A percentile compares a stretch with the other conserved stretches of the same genome.
Conservation (phyloP, 2,329 filamentous ascomycete species). For the Microcyclospora pomicola region DNA sequence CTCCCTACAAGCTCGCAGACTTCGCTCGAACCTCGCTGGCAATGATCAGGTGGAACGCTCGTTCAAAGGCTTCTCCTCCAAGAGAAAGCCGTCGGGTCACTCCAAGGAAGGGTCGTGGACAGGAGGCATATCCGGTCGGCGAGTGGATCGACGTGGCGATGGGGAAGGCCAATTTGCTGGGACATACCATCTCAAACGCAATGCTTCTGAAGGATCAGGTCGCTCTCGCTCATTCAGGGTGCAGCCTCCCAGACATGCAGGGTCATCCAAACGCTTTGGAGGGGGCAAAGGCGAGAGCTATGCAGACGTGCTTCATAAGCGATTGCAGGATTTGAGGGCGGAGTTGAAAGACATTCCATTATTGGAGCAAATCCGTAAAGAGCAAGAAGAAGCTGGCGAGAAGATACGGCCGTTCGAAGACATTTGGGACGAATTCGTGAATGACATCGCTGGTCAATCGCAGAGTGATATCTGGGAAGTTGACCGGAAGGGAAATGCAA, state of each 20-base stretch:
- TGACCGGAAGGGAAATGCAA: too few species aligned
- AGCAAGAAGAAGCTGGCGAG: constrained; percentile 6
- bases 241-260: not conserved
- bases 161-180: too few species aligned
- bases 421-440: constrained; percentile 15
- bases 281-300: constrained; percentile 3
- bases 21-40: constrained; percentile 4
- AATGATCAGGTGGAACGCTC: not conserved
- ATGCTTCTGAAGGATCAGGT: too few species aligned
- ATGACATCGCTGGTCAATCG: too few species aligned
- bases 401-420: constrained; percentile 11
- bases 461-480: too few species aligned
- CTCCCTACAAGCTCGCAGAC: constrained; percentile 19
- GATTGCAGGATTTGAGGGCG: constrained; percentile 11
- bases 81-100: too few species aligned
- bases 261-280: constrained; percentile 4
- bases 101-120: too few species aligned
- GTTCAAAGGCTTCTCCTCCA: too few species aligned
- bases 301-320: constrained; percentile 11
- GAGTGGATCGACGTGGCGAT: too few species aligned
- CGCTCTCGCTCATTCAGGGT: not conserved
- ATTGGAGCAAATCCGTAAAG: constrained; percentile 16
- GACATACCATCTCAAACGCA: too few species aligned
- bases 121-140: too few species aligned
- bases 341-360: constrained; percentile 21